Conservation (phyloP, 176 grass and related monocot species). For the Oryza meridionalis region DNA sequence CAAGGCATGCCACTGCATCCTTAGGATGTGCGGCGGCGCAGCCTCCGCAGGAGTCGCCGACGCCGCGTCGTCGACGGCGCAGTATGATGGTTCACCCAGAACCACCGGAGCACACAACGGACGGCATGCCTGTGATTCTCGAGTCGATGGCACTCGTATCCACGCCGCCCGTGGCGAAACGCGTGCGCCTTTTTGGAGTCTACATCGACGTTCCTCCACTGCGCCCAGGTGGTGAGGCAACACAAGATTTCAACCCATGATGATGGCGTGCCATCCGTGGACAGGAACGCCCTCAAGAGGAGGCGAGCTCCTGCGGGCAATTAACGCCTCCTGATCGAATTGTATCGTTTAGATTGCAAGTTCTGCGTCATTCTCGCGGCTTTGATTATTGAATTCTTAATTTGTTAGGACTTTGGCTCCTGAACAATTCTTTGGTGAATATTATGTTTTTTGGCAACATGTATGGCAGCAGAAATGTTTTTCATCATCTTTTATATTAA, state of each 20-base stretch:
- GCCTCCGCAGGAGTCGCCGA: neutral
- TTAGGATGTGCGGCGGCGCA: neutral
- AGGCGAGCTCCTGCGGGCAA: too few species aligned
- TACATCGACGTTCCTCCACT: constrained; percentile 2
- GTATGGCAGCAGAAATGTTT: neutral
- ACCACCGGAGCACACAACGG: neutral
- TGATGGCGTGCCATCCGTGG: neutral
- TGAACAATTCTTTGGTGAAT: too few species aligned
- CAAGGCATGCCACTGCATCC: neutral
- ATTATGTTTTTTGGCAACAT: too few species aligned
- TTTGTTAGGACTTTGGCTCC: neutral
- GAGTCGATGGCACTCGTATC: constrained; percentile 40
- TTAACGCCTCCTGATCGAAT: too few species aligned
- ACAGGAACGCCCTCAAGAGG: too few species aligned
- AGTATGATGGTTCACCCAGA: constrained; percentile 12
- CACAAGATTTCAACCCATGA: neutral
- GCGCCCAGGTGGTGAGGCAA: too few species aligned
- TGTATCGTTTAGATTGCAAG: too few species aligned
- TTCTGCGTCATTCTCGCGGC: neutral
- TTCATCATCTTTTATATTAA: neutral
- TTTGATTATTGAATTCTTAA: neutral
- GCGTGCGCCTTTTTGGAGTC: constrained; percentile 64
- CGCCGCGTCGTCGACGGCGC: neutral
- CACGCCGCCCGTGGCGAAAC: constrained; percentile 30
- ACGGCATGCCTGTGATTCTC: constrained; percentile 41